Evolutionary conservation across 1,284 basidiomycete genomes (phyloP).

Genomic region (Ganoderma boninense): DNA sequence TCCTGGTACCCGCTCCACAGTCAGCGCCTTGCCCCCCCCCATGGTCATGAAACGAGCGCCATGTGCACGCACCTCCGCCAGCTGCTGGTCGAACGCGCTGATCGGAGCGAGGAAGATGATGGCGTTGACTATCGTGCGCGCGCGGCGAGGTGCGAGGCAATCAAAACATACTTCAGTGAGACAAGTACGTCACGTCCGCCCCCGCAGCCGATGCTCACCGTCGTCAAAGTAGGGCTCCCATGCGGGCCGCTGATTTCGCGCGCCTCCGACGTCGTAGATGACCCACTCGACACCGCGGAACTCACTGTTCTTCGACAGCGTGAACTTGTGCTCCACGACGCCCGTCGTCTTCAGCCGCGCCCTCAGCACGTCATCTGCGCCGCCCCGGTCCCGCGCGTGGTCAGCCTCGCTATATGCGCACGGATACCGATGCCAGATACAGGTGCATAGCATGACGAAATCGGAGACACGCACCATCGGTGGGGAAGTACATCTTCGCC

Average conservation of each 20-base stretch:
- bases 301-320: slow-evolving; percentile 59
- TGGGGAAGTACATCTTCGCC: slow-evolving; percentile 80
- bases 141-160: neutral
- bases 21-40: neutral
- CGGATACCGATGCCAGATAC: no score
- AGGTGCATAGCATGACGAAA: no score
- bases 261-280: slow-evolving; percentile 84
- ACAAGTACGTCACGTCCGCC: neutral
- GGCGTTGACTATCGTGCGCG: slow-evolving; percentile 66
- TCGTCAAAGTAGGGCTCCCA: slow-evolving; percentile 88
- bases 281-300: slow-evolving; percentile 74
- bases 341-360: slow-evolving; percentile 81
- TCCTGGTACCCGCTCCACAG: slow-evolving; percentile 53
- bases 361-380: slow-evolving; percentile 74
- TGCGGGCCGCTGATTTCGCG: slow-evolving; percentile 76
- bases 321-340: slow-evolving; percentile 79
- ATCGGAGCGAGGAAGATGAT: slow-evolving; percentile 88
- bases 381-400: neutral
- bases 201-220: slow-evolving; percentile 49
- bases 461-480: slow-evolving; percentile 64
- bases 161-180: neutral
- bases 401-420: neutral
- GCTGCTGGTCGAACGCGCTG: slow-evolving; percentile 83
- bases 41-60: neutral
- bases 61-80: slow-evolving; percentile 63